Percentiles rank a stretch among this genome's conserved stretches.
Evolutionary conservation across 306 rosid genomes (phyloP).

Genomic region (Arachis hypogaea): DNA sequence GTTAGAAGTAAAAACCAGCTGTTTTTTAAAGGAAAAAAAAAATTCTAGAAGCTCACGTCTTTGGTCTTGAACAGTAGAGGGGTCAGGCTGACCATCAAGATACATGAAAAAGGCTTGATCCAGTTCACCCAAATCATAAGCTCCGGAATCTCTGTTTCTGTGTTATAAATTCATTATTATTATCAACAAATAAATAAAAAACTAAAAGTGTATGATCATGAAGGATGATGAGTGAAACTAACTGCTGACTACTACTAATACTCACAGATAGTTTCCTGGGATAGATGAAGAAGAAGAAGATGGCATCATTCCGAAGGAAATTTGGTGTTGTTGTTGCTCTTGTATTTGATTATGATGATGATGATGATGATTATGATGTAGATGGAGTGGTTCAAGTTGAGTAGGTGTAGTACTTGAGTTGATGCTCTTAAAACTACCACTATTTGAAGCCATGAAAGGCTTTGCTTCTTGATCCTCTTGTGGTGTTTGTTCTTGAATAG

Average conservation of each 20-base stretch:
- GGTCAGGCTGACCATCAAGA: conserved; percentile 76
- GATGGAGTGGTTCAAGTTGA: conserved; percentile 49
- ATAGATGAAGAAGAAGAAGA: conserved; percentile 66
- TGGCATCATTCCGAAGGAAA: conserved; percentile 72
- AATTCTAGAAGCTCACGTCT: conserved; percentile 50
- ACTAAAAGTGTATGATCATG: neutral
- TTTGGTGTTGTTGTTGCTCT: conserved; percentile 49
- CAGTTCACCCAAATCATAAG: conserved; percentile 87
- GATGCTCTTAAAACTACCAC: conserved; percentile 44
- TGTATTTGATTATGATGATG: conserved; percentile 35
- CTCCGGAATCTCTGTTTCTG: conserved; percentile 72
- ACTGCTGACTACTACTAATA: neutral
- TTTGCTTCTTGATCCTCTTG: conserved; percentile 42
- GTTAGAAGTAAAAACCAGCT: neutral
- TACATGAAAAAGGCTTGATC: conserved; percentile 93
- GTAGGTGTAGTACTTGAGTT: conserved; percentile 40
- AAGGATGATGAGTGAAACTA: neutral
- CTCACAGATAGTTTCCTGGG: conserved; percentile 77
- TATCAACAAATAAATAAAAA: neutral
- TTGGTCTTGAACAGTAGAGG: conserved; percentile 65
- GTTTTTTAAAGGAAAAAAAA: too few species aligned
- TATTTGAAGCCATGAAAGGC: conserved; percentile 64
- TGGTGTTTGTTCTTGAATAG: conserved; percentile 5
- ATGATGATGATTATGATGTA: conserved; percentile 1
- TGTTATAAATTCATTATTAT: conserved; percentile 1